phyloP scores from a whole-genome alignment of 2,329 filamentous ascomycete genomes.

The Ciborinia camelliae region DNA sequence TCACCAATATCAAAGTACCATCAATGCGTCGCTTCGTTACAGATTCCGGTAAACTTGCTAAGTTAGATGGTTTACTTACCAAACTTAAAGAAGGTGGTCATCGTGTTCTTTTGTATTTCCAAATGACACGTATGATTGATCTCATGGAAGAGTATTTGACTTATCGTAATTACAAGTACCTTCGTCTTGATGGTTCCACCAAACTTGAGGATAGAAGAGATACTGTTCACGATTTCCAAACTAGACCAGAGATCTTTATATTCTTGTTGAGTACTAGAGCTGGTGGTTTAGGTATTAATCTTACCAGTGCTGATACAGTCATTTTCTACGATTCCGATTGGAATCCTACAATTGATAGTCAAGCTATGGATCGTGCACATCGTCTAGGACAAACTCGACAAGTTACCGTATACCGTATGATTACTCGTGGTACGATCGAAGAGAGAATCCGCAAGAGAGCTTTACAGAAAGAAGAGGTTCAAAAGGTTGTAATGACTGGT shows the following conservation, averaged over 20 bases:
- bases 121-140: slow-evolving; percentile 99
- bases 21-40: slow-evolving; percentile 98
- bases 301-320: slow-evolving; percentile 94
- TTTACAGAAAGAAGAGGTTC: slow-evolving; percentile 96
- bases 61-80: slow-evolving; percentile 81
- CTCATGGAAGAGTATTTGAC: slow-evolving; percentile 98
- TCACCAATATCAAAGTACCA: slow-evolving; percentile 87
- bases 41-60: slow-evolving; percentile 92
- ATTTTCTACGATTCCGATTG: slow-evolving; percentile 99
- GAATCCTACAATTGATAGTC: slow-evolving; percentile 98
- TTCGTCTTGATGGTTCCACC: slow-evolving; percentile 91
- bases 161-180: slow-evolving; percentile 99
- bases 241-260: slow-evolving; percentile 89
- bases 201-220: slow-evolving; percentile 96
- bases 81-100: slow-evolving; percentile 90
- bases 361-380: slow-evolving; percentile 98
- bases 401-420: slow-evolving; percentile 95
- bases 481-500: slow-evolving; percentile 92
- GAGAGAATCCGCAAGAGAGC: slow-evolving; percentile 97
- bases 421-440: slow-evolving; percentile 94
- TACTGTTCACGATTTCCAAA: slow-evolving; percentile 95
- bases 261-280: slow-evolving; percentile 95
- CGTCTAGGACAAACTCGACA: slow-evolving; percentile 93
- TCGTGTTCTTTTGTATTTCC: slow-evolving; percentile 96
- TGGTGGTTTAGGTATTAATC: slow-evolving; percentile 95